Conservation (phyloP, 345 rosid species). For the Chamaenerion angustifolium region DNA sequence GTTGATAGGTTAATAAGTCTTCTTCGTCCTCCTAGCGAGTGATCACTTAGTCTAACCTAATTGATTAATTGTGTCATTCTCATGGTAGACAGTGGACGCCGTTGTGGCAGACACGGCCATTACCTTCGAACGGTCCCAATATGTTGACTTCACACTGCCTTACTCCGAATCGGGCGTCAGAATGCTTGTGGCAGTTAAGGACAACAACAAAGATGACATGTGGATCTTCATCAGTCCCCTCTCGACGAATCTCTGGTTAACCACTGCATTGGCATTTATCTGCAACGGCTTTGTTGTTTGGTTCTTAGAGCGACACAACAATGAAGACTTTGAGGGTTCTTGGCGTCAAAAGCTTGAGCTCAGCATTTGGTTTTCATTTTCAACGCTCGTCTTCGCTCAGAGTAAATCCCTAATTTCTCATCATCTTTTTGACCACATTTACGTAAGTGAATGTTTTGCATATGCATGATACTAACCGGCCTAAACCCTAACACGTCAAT, state of each 20-base stretch:
- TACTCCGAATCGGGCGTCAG: constrained; percentile 55
- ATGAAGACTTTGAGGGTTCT: constrained; percentile 55
- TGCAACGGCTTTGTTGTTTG: constrained; percentile 49
- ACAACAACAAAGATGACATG: constrained; percentile 22
- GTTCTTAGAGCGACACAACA: constrained; percentile 57
- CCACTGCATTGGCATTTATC: constrained; percentile 35
- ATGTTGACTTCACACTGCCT: constrained; percentile 57
- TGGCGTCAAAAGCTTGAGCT: constrained; percentile 29
- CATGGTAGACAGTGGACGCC: constrained; percentile 42
- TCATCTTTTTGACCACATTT: no score
- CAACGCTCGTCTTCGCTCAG: constrained; percentile 44
- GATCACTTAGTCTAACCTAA: no score
- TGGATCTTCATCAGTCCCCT: constrained; percentile 67
- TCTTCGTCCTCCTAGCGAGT: no score
- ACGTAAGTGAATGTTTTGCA: no score
- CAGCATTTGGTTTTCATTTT: constrained; percentile 64
- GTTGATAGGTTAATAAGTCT: no score
- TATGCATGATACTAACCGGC: no score
- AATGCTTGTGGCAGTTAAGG: constrained; percentile 46
- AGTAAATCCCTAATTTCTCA: constrained; percentile 1
- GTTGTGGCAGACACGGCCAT: constrained; percentile 74
- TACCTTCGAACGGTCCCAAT: constrained; percentile 21
- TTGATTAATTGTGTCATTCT: no score
- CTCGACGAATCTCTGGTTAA: constrained; percentile 52
- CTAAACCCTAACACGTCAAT: no score